A percentile compares a stretch with the other conserved stretches of the same genome.
These are phyloP conservation scores for Ilex asprella DNA, from an alignment of 257 asterid species.

Conservation along the genomic window DNA sequence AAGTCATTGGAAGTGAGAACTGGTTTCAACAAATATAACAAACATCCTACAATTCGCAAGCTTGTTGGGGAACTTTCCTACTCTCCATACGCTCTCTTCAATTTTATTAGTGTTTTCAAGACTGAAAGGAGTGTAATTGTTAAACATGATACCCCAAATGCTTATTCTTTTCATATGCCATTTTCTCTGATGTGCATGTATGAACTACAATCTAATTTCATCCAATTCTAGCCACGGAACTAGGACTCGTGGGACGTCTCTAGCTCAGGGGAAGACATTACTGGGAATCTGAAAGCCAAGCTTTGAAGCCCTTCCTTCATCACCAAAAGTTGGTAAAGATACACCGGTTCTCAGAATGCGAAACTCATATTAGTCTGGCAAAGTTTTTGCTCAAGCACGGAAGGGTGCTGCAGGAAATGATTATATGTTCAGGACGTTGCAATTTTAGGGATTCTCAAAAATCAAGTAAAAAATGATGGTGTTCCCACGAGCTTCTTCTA, in stretches of 20 bases:
- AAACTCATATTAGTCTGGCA: constrained; percentile 50
- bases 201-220: no score
- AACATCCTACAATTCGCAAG: constrained; percentile 48
- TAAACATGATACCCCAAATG: no score
- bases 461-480: constrained; percentile 69
- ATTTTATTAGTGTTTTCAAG: no score
- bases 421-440: constrained; percentile 32
- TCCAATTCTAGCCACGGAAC: constrained; percentile 42
- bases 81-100: not conserved
- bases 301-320: constrained; percentile 44
- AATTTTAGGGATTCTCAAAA: constrained; percentile 44
- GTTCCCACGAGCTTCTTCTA: no score
- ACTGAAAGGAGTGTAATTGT: no score
- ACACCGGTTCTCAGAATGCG: constrained; percentile 56
- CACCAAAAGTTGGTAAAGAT: constrained; percentile 58
- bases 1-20: constrained; percentile 52
- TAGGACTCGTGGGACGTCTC: constrained; percentile 50
- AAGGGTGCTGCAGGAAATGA: constrained; percentile 46
- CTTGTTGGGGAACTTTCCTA: constrained; percentile 49
- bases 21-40: constrained; percentile 40
- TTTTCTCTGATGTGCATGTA: no score
- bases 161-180: no score
- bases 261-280: constrained; percentile 56
- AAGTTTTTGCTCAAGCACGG: constrained; percentile 71
- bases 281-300: constrained; percentile 71